Percentiles rank a stretch among this genome's conserved stretches.
Conservation (phyloP, 352 stramenopile genomes). For the Chrysophaeum taylorii region DNA sequence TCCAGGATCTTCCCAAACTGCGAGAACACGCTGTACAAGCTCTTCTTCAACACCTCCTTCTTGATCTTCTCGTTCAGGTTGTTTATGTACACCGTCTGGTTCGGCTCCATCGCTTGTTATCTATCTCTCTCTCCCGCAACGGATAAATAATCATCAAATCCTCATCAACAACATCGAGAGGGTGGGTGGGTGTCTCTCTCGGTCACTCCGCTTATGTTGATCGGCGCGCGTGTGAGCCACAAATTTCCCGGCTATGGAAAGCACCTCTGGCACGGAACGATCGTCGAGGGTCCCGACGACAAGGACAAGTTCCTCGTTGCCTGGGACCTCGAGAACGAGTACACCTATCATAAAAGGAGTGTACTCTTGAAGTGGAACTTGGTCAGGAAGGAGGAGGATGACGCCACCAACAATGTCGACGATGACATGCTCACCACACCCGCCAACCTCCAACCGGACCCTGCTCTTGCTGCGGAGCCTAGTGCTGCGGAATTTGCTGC, state of each 20-base stretch:
- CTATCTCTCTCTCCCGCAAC: too few relatives aligned
- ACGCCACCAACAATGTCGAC: not conserved
- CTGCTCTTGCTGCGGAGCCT: too few relatives aligned
- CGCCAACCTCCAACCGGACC: not conserved
- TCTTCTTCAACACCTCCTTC: constrained; percentile 68
- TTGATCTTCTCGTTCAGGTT: constrained; percentile 91
- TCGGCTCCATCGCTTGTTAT: constrained; percentile 38
- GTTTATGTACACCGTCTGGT: constrained; percentile 81
- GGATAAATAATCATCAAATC: too few relatives aligned
- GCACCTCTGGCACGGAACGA: not conserved
- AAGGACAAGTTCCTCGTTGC: not conserved
- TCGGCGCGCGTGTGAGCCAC: not conserved
- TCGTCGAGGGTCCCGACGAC: not conserved
- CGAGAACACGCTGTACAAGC: constrained; percentile 73
- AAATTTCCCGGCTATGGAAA: constrained; percentile 5
- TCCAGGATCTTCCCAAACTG: constrained; percentile 80
- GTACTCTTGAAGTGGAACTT: not conserved
- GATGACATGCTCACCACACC: not conserved
- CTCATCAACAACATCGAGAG: too few relatives aligned
- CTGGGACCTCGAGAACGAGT: not conserved
- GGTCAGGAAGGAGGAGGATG: not conserved
- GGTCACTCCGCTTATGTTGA: too few relatives aligned
- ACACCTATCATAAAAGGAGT: not conserved
- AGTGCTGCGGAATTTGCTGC: too few relatives aligned
- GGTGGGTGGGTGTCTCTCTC: too few relatives aligned